Base-by-base conservation (phyloP, 306 rosid genomes). In the Heteromeles arbutifolia region DNA sequence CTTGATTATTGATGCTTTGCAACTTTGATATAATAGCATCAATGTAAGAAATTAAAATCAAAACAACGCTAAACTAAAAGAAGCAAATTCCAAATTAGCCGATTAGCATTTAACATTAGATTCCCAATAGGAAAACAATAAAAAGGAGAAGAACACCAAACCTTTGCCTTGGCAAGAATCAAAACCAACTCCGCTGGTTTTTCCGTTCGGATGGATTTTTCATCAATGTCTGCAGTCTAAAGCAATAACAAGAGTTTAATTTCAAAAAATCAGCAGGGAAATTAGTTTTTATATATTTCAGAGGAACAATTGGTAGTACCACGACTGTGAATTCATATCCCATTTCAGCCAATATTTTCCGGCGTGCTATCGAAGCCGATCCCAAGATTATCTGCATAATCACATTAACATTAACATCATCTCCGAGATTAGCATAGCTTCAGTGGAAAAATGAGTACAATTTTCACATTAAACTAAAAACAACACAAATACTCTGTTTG, bases 131-230 rank as follows among this genome's bases (percentile, higher is more conserved):
- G 28, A 26, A 24, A 77, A 65, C 39, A 69, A 56, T 29, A 5
- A 57, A 50, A 72, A 54, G 54, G 48, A 28, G 76, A 15, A 8
- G 28, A 69, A 32, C 34, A 79, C 52, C 78, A 34, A 41, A 90
- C 99, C 99, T 96, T 96, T 37, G 97, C 98, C 81, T 92, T 90
- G 3, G 97, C 98, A 52, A 96, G 88, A 79, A 96, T 93, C 91
- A 92, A 78, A 71, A 96, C 99, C 78, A 96, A 79, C 39, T 92
- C 97, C 76, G 92, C 93, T 3, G 98, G 98, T 53, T 83, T 86
- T 66, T 88, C 97, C 81, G 79, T 92, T 61, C 99, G 87, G 78
- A 92, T 96, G 77, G 84, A 77, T 81, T 96, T 96, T 76, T 96
- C 97, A 45, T 96, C 99, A 78, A 92, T 96, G 80, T 96, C 99